These are phyloP conservation scores for Trichoderma aggressivum DNA, from an alignment of 2,329 filamentous ascomycete genomes.

Conservation along the genomic window DNA sequence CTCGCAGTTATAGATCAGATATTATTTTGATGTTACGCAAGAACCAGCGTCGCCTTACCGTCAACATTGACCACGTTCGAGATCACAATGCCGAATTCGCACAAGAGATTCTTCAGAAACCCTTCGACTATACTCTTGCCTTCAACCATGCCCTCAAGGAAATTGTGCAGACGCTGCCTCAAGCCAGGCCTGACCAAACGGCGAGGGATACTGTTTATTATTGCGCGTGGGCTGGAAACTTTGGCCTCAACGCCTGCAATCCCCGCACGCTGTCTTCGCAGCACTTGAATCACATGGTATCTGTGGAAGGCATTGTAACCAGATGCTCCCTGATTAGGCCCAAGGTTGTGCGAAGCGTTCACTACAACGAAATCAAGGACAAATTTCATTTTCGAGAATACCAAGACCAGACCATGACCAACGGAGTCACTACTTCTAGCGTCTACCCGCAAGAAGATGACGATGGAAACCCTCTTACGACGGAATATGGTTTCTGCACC, in stretches of 20 bases:
- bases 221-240: conserved; percentile 94
- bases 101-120: conserved; percentile 71
- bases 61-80: conserved; percentile 87
- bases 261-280: conserved; percentile 85
- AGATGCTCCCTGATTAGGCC: conserved; percentile 92
- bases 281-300: conserved; percentile 95
- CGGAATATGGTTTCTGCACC: conserved; percentile 92
- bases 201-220: conserved; percentile 84
- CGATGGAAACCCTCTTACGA: conserved; percentile 85
- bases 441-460: conserved; percentile 95
- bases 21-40: conserved; percentile 76
- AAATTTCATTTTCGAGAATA: conserved; percentile 90
- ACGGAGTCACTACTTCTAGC: conserved; percentile 80
- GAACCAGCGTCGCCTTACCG: conserved; percentile 60
- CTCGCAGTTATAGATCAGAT: conserved; percentile 78
- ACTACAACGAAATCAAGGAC: conserved; percentile 85
- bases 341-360: conserved; percentile 97
- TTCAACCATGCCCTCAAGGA: conserved; percentile 90
- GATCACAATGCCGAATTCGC: conserved; percentile 82
- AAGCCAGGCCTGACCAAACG: conserved; percentile 71
- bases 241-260: conserved; percentile 92
- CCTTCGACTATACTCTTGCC: conserved; percentile 83
- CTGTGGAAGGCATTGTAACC: conserved; percentile 94
- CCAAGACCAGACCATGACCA: conserved; percentile 95
- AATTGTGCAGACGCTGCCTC: conserved; percentile 75